phyloP scores from a whole-genome alignment of 2,329 filamentous ascomycete genomes.

The Neoascochyta sp. region DNA sequence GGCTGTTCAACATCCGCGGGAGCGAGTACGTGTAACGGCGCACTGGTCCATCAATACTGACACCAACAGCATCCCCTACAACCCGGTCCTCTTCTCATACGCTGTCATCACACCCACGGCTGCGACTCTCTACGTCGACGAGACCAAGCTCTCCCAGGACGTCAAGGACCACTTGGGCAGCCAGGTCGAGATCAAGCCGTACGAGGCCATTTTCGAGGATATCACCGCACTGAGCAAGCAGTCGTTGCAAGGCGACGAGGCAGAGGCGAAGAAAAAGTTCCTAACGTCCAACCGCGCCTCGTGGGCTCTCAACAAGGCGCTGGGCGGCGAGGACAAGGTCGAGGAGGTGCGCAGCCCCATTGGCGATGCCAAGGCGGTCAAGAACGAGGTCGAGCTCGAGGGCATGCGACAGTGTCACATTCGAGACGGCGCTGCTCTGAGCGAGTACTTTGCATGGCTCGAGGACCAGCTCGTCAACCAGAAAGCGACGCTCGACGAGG shows the following conservation, averaged over 20 bases:
- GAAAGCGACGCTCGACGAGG: conserved; percentile 74
- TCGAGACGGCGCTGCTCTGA: conserved; percentile 85
- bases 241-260: conserved; percentile 33
- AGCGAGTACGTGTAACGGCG: conserved; percentile 58
- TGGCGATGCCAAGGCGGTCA: conserved; percentile 86
- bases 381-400: conserved; percentile 83
- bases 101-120: conserved; percentile 74
- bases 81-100: conserved; percentile 98
- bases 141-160: conserved; percentile 67
- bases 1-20: conserved; percentile 96
- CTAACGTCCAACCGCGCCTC: conserved; percentile 84
- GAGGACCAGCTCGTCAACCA: conserved; percentile 80
- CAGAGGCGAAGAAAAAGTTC: conserved; percentile 58
- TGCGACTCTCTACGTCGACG: conserved; percentile 80
- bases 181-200: conserved; percentile 73
- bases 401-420: conserved; percentile 95
- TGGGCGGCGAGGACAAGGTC: conserved; percentile 81
- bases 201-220: conserved; percentile 75
- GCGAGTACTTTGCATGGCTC: conserved; percentile 93
- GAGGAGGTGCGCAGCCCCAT: conserved; percentile 86
- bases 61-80: conserved; percentile 72
- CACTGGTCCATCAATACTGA: conserved; percentile 1
- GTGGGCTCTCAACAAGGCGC: conserved; percentile 82
- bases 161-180: conserved; percentile 66
- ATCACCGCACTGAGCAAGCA: conserved; percentile 60